Evolutionary conservation across 148 eudicot species (phyloP).

Genomic region (Euryodendron excelsum): DNA sequence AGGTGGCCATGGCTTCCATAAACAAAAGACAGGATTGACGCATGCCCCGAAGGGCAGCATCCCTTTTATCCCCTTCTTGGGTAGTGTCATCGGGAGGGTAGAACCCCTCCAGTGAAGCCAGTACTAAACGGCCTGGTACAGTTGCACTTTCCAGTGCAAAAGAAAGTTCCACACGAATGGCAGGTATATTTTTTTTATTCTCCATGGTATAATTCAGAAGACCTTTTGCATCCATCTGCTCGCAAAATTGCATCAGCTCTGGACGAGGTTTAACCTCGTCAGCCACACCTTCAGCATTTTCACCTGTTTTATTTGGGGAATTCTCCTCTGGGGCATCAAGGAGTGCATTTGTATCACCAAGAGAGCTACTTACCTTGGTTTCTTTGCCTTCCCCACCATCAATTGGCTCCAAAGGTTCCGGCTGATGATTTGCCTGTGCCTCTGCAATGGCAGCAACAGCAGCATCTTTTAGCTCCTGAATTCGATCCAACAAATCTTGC

Average conservation of each 20-base stretch:
- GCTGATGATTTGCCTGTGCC: constrained; percentile 31
- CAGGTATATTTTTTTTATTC: constrained; percentile 39
- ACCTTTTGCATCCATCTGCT: constrained; percentile 68
- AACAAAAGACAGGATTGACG: constrained; percentile 47
- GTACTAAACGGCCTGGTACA: constrained; percentile 56
- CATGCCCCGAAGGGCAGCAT: constrained; percentile 51
- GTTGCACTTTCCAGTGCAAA: constrained; percentile 53
- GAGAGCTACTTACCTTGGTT: constrained; percentile 53
- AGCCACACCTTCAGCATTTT: constrained; percentile 40
- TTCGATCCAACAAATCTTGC: constrained; percentile 48
- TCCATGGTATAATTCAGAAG: constrained; percentile 47
- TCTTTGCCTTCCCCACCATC: constrained; percentile 27
- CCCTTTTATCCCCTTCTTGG: constrained; percentile 24
- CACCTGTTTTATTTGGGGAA: constrained; percentile 33
- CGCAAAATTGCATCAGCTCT: constrained; percentile 54
- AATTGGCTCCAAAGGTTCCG: constrained; percentile 25
- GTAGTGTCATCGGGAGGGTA: constrained; percentile 43
- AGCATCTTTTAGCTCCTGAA: constrained; percentile 67
- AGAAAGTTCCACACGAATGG: constrained; percentile 38
- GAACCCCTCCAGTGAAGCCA: constrained; percentile 57
- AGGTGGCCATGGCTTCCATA: constrained; percentile 65
- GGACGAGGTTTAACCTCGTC: constrained; percentile 49
- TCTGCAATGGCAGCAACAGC: constrained; percentile 56
- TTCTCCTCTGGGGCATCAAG: constrained; percentile 33
- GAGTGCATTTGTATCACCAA: constrained; percentile 41